Conservation (phyloP, 331 rosid genomes). For the Phaseolus coccineus region DNA sequence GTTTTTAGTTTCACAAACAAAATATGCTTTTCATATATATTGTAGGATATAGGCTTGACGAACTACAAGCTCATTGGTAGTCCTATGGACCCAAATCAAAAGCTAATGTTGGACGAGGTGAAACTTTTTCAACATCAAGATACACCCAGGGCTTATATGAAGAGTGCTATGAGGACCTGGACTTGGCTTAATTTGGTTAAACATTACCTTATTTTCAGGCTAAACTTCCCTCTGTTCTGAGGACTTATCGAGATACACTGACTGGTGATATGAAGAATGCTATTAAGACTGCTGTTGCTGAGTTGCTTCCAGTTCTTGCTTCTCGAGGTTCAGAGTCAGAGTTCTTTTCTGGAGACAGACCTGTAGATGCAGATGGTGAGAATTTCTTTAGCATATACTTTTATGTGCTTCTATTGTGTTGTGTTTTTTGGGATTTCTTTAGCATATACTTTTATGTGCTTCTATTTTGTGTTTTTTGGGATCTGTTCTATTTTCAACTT, state of each 20-base stretch:
- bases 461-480: background rate
- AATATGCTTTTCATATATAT: too few species aligned
- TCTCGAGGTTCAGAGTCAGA: slow-evolving; percentile 80
- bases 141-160: too few species aligned
- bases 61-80: too few species aligned
- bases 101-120: too few species aligned
- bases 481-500: slow-evolving; percentile 38
- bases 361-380: slow-evolving; percentile 89
- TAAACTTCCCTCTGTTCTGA: slow-evolving; percentile 91
- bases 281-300: slow-evolving; percentile 93
- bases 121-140: too few species aligned
- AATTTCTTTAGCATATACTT: slow-evolving; percentile 30
- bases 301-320: slow-evolving; percentile 88
- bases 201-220: slow-evolving; percentile 68
- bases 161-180: too few species aligned
- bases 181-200: slow-evolving; percentile 9
- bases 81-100: too few species aligned
- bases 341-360: slow-evolving; percentile 79
- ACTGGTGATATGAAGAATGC: slow-evolving; percentile 96
- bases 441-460: slow-evolving; percentile 15
- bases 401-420: background rate
- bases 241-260: slow-evolving; percentile 91
- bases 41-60: too few species aligned
- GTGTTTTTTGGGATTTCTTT: slow-evolving; percentile 10
- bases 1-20: too few species aligned